These are phyloP conservation scores for Thelephora ganbajun DNA, from an alignment of 768 basidiomycete species.

Conservation along the genomic window DNA sequence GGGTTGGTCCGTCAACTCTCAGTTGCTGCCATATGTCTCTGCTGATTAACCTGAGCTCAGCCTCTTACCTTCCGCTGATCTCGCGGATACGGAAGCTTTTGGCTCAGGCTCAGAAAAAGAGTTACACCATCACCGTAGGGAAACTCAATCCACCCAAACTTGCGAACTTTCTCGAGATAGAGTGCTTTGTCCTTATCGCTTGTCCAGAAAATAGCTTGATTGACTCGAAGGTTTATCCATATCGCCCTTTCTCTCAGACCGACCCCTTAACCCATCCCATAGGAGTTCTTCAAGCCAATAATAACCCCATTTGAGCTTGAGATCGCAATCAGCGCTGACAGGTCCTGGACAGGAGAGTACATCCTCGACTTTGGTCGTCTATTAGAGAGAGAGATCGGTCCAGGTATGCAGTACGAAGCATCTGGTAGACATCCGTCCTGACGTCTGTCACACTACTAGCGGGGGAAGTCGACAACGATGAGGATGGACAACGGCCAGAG, in stretches of 20 bases:
- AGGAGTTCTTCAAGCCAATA: conserved; percentile 88
- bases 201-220: conserved; percentile 86
- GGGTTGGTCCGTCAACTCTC: conserved; percentile 45
- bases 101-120: conserved; percentile 61
- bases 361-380: conserved; percentile 63
- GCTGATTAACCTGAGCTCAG: conserved; percentile 22
- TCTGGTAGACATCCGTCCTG: background rate
- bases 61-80: conserved; percentile 78
- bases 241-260: background rate
- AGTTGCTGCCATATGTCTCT: background rate
- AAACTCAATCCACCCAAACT: conserved; percentile 91
- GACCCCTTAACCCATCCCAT: background rate
- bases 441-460: background rate
- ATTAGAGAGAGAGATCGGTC: conserved; percentile 21
- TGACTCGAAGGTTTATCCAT: conserved; percentile 43
- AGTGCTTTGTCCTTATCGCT: conserved; percentile 89
- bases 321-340: conserved; percentile 58
- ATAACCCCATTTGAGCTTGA: conserved; percentile 89
- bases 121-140: conserved; percentile 90
- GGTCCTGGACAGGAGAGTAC: conserved; percentile 65
- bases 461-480: conserved; percentile 14
- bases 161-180: conserved; percentile 91
- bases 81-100: conserved; percentile 65
- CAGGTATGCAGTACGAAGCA: background rate
- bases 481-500: conserved; percentile 56